phyloP scores from a whole-genome alignment of 352 stramenopile species.

The Phytophthora kernoviae region DNA sequence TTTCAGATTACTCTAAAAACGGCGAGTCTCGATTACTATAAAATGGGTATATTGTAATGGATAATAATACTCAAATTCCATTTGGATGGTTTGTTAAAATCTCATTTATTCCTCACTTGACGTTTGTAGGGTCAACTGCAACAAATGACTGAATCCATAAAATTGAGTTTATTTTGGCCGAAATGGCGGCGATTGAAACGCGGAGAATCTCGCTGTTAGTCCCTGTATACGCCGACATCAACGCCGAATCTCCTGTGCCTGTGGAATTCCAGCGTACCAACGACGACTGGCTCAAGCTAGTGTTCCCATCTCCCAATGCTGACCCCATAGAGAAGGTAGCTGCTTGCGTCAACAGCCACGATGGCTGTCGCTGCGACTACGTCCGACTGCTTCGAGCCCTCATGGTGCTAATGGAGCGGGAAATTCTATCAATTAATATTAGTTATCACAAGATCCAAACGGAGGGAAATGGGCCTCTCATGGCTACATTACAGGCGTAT shows the following conservation, averaged over 20 bases:
- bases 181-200: conserved; percentile 10
- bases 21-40: conserved; percentile 41
- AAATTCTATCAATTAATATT: conserved; percentile 31
- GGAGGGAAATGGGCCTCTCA: not conserved
- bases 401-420: conserved; percentile 45
- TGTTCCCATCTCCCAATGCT: conserved; percentile 25
- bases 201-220: conserved; percentile 28
- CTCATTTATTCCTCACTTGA: conserved; percentile 4
- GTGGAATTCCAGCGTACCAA: conserved; percentile 32
- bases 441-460: conserved; percentile 40
- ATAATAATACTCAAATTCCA: not conserved
- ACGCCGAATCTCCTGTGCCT: not conserved
- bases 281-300: conserved; percentile 38
- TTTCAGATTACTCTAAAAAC: conserved; percentile 25
- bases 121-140: conserved; percentile 12
- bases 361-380: conserved; percentile 50
- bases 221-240: conserved; percentile 29
- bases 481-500: conserved; percentile 51
- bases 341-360: conserved; percentile 41
- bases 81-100: not conserved
- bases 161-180: too few species aligned
- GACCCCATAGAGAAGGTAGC: conserved; percentile 34
- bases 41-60: not conserved
- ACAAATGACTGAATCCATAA: too few species aligned
- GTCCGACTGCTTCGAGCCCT: conserved; percentile 42